phyloP scores from a whole-genome alignment of 345 rosid genomes.

The Turnera subulata region DNA sequence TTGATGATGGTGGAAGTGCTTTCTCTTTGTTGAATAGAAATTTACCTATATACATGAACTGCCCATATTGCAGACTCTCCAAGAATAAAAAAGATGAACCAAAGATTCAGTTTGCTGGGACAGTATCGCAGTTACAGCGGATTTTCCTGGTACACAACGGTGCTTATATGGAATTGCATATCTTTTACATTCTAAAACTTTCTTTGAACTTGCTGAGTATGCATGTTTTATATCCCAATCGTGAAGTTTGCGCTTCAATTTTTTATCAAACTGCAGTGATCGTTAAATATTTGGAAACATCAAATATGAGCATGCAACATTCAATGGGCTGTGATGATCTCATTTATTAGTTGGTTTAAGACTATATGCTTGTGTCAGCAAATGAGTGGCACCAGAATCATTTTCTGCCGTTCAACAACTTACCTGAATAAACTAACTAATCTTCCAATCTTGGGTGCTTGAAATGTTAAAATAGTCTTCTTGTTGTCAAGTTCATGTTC shows the following conservation, averaged over 20 bases:
- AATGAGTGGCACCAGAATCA: background rate
- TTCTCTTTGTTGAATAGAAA: constrained; percentile 61
- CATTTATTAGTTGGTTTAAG: background rate
- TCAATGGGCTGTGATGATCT: background rate
- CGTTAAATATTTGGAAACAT: background rate
- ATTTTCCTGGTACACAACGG: constrained; percentile 58
- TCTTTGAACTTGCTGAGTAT: constrained; percentile 1
- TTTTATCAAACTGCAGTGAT: background rate
- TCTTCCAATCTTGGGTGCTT: background rate
- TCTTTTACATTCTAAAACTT: constrained; percentile 2
- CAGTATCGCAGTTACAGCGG: constrained; percentile 74
- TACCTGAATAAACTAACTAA: background rate
- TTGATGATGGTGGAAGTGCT: constrained; percentile 46
- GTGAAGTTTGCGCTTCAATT: background rate
- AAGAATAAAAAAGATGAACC: constrained; percentile 42
- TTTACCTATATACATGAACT: constrained; percentile 63
- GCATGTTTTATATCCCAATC: constrained; percentile 6
- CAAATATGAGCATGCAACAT: background rate
- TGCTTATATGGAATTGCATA: constrained; percentile 2
- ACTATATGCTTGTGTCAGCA: background rate
- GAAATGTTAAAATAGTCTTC: background rate
- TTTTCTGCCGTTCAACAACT: background rate
- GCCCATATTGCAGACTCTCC: constrained; percentile 56
- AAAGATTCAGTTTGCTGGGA: constrained; percentile 53
- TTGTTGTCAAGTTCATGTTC: too few species aligned